Evolutionary conservation across 1,284 basidiomycete species (phyloP).

Genomic region (Rhizoctonia solani): DNA sequence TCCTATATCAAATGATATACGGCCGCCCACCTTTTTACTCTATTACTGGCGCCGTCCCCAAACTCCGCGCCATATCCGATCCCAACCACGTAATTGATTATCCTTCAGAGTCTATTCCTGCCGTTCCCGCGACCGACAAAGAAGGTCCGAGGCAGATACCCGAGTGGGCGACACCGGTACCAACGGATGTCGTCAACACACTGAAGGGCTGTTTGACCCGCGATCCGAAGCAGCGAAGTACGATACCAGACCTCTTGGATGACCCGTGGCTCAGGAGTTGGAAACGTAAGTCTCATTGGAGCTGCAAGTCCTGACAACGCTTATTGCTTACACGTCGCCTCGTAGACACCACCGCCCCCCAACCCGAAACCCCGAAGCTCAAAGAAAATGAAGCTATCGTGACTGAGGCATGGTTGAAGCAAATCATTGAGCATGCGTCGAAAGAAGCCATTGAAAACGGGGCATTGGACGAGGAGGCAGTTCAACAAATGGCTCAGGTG

Average conservation of each 20-base stretch:
- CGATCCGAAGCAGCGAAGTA: conserved; percentile 73
- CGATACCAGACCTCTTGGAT: conserved; percentile 66
- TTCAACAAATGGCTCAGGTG: conserved; percentile 28
- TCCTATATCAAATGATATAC: conserved; percentile 97
- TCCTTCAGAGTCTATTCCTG: conserved; percentile 65
- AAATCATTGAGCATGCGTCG: conserved; percentile 28
- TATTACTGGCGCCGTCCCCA: conserved; percentile 72
- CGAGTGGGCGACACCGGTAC: conserved; percentile 66
- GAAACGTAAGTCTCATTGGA: conserved; percentile 29
- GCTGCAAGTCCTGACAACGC: too few relatives aligned
- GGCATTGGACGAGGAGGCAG: conserved; percentile 27
- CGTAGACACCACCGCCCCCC: neutral
- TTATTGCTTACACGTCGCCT: too few relatives aligned
- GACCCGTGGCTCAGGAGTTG: conserved; percentile 41
- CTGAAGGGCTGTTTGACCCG: conserved; percentile 77
- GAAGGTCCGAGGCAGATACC: conserved; percentile 57
- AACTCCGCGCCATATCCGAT: conserved; percentile 88
- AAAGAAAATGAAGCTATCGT: conserved; percentile 30
- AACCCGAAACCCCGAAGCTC: neutral
- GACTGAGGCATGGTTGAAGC: conserved; percentile 30
- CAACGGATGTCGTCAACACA: conserved; percentile 67
- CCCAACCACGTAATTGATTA: conserved; percentile 71
- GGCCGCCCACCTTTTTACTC: conserved; percentile 93
- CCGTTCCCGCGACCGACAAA: conserved; percentile 41
- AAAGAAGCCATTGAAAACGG: conserved; percentile 29